phyloP scores from a whole-genome alignment of 2,329 filamentous ascomycete species.

The Chaetomium sp. region DNA sequence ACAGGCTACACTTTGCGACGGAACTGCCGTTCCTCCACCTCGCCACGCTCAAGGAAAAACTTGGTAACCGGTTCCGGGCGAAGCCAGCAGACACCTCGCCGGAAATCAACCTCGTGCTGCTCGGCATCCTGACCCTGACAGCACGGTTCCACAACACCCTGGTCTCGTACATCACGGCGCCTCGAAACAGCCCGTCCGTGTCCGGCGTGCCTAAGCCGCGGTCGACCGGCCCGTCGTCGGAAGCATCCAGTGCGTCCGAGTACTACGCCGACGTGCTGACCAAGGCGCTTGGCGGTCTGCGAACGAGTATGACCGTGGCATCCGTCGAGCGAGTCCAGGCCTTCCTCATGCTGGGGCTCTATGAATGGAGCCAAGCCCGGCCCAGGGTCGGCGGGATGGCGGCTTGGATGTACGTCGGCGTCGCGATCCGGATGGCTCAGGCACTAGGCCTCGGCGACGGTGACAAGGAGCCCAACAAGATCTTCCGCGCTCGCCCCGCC shows the following conservation, averaged over 20 bases:
- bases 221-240: slow-evolving; percentile 31
- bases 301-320: slow-evolving; percentile 42
- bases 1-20: slow-evolving; percentile 63
- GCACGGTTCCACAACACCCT: slow-evolving; percentile 60
- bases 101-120: slow-evolving; percentile 51
- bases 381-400: slow-evolving; percentile 44
- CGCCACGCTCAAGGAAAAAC: slow-evolving; percentile 51
- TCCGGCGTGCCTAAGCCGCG: slow-evolving; percentile 30
- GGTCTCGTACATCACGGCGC: slow-evolving; percentile 44
- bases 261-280: slow-evolving; percentile 57
- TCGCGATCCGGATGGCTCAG: slow-evolving; percentile 59
- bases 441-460: slow-evolving; percentile 55
- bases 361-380: slow-evolving; percentile 62
- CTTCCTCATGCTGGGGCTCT: slow-evolving; percentile 62
- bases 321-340: slow-evolving; percentile 61
- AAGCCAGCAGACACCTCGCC: slow-evolving; percentile 33
- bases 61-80: slow-evolving; percentile 37
- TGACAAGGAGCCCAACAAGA: slow-evolving; percentile 29
- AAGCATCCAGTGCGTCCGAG: slow-evolving; percentile 53
- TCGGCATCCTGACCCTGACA: slow-evolving; percentile 63
- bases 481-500: slow-evolving; percentile 9
- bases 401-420: slow-evolving; percentile 61
- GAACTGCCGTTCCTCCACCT: slow-evolving; percentile 67
- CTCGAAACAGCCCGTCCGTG: slow-evolving; percentile 28
- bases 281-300: slow-evolving; percentile 43